Evolutionary conservation across 202 grass and related monocot species (phyloP).

Genomic region (Sporobolus alterniflorus): DNA sequence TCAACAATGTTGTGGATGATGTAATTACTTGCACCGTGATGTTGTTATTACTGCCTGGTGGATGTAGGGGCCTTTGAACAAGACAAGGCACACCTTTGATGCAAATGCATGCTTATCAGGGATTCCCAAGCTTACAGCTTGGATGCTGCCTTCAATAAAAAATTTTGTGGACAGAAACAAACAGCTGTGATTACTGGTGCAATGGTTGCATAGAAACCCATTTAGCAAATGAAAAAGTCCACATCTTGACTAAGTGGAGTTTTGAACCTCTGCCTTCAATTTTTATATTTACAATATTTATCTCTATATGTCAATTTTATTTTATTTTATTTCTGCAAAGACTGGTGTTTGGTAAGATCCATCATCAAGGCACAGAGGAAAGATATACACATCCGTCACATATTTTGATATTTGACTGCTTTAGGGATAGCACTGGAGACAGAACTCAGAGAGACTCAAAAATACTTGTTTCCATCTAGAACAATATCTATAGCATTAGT

Average conservation of each 20-base stretch:
- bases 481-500: neutral
- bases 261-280: constrained; percentile 24
- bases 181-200: constrained; percentile 8
- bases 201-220: constrained; percentile 31
- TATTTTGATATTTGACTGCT: constrained; percentile 14
- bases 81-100: constrained; percentile 32
- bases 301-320: neutral
- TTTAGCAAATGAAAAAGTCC: neutral
- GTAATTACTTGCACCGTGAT: constrained; percentile 45
- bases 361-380: constrained; percentile 21
- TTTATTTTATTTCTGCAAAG: too few species aligned
- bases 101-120: constrained; percentile 34
- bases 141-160: constrained; percentile 19
- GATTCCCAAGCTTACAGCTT: constrained; percentile 24
- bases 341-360: neutral
- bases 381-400: neutral
- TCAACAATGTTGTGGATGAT: constrained; percentile 20
- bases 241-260: constrained; percentile 9
- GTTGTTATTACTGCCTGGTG: constrained; percentile 59
- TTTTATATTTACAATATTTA: neutral
- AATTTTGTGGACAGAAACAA: neutral
- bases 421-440: constrained; percentile 17
- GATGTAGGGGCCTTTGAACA: constrained; percentile 37
- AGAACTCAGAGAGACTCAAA: neutral
- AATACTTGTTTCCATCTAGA: constrained; percentile 12